Conservation (phyloP, 2,329 filamentous ascomycete genomes). For the Aureobasidium pullulans region DNA sequence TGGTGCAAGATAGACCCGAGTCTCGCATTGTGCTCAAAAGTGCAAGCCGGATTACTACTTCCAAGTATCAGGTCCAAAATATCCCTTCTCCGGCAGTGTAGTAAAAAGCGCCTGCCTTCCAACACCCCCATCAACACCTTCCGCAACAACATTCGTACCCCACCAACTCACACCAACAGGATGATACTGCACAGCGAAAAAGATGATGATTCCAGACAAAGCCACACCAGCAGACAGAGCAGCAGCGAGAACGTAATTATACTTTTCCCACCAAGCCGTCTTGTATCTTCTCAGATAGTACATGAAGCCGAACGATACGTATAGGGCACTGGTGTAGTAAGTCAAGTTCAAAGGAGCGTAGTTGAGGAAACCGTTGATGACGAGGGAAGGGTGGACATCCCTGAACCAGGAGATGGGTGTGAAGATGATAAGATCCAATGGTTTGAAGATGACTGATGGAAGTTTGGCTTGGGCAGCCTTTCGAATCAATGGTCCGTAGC, state of each 20-base stretch:
- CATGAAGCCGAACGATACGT: slow-evolving; percentile 55
- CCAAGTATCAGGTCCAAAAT: slow-evolving; percentile 6
- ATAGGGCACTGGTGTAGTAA: slow-evolving; percentile 14
- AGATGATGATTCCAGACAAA: slow-evolving; percentile 37
- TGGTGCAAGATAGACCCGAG: too few relatives aligned
- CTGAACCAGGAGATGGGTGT: slow-evolving; percentile 26
- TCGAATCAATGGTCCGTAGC: slow-evolving; percentile 77
- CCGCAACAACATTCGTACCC: slow-evolving; percentile 62
- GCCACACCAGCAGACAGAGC: slow-evolving; percentile 36
- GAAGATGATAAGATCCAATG: slow-evolving; percentile 83
- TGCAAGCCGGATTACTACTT: not conserved
- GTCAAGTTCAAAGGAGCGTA: slow-evolving; percentile 16
- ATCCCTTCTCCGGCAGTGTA: not conserved
- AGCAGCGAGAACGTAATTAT: slow-evolving; percentile 50
- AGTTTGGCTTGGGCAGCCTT: slow-evolving; percentile 58
- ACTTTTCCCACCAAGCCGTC: slow-evolving; percentile 77
- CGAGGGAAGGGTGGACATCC: slow-evolving; percentile 13
- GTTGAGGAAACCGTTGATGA: slow-evolving; percentile 14
- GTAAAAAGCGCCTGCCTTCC: not conserved
- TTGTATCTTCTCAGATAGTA: slow-evolving; percentile 61
- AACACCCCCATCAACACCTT: slow-evolving; percentile 16
- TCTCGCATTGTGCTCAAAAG: too few relatives aligned
- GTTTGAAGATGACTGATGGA: slow-evolving; percentile 72
- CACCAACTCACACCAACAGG: slow-evolving; percentile 71
- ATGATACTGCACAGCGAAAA: slow-evolving; percentile 41